Evolutionary conservation across 2,329 filamentous ascomycete species (phyloP), one percentile per base, ranked within the genome.

Genomic region (Huntiella savannae): DNA sequence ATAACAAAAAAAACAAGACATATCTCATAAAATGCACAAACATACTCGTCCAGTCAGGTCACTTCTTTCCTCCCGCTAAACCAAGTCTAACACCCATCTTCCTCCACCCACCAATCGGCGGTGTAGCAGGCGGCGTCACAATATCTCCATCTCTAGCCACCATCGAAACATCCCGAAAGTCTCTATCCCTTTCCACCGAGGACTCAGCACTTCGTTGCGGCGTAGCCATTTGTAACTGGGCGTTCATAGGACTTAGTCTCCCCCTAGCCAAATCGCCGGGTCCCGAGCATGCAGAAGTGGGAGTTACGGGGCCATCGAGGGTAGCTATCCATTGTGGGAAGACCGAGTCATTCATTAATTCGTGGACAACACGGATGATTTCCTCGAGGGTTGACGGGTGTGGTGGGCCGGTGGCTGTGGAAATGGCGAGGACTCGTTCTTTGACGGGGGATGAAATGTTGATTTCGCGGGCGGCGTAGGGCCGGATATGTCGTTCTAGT

Each of bases 341-440:
- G 0, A 96, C 83, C 3, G 87, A 95, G 59, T 96, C 91, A 55
- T 94, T 92, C 87, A 98, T 96, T 47, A 98, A 68, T 54, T 96
- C 91, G 60, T 88, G 87, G 36, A 95, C 83, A 51, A 94, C 92
- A 51, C 74, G 73, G 17, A 93, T 82, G 15, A 91, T 86, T 43
- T 82, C 73, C 50, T 92, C 81, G 12, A 98, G 68, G 46, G 77
- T 74, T 36, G 79, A 74, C 1, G 91, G 87, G 49, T 75, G 65
- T 4, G 79, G 80, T 5, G 88, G 85, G 0, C 68, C 64, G 15
- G 33, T 43, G 12, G 41, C 19, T 4, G 33, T 46, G 15, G 38
- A 19, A 2, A 46, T 33, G 19, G 12, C 34, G 15, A 46, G 33
- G 4, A 50, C 40, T 4, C 40, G 34, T 58, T 96, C 85, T 33